Evolutionary conservation across 352 stramenopile species (phyloP).

Genomic region (Phytophthora constricta): DNA sequence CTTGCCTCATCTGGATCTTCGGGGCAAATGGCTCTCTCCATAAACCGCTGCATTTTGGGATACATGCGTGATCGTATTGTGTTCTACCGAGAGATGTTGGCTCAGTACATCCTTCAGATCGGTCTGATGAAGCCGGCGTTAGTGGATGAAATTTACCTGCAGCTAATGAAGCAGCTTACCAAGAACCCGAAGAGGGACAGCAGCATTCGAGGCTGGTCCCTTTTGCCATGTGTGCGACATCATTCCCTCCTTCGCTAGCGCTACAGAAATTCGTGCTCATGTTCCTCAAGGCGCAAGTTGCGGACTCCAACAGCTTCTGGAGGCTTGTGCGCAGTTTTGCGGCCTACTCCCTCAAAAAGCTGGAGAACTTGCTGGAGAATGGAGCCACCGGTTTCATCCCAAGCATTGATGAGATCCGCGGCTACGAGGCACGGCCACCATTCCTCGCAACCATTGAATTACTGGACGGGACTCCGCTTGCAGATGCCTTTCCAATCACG

Average conservation of each 20-base stretch:
- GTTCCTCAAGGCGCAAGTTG: constrained; percentile 89
- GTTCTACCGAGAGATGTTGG: constrained; percentile 93
- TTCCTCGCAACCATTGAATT: constrained; percentile 95
- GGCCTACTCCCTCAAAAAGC: constrained; percentile 90
- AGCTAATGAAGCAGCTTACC: constrained; percentile 94
- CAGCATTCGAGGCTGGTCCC: constrained; percentile 91
- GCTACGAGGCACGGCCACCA: constrained; percentile 93
- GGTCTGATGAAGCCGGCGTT: constrained; percentile 86
- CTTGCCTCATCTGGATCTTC: constrained; percentile 31
- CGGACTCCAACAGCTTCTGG: constrained; percentile 79
- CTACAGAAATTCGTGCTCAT: constrained; percentile 92
- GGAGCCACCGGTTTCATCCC: constrained; percentile 94
- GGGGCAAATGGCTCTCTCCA: constrained; percentile 72
- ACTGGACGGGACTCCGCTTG: constrained; percentile 91
- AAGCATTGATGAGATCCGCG: constrained; percentile 92
- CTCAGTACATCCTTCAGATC: constrained; percentile 94
- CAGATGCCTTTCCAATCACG: constrained; percentile 92
- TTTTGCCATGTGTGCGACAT: constrained; percentile 94
- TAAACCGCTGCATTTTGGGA: constrained; percentile 93
- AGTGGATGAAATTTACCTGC: constrained; percentile 94
- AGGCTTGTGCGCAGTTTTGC: constrained; percentile 88
- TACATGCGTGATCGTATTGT: constrained; percentile 96
- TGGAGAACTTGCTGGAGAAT: constrained; percentile 90
- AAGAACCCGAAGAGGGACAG: constrained; percentile 93
- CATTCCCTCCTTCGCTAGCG: constrained; percentile 88